Evolutionary conservation across 805 yeast genomes (phyloP), one percentile per base, ranked within the genome.

Genomic region (Hanseniaspora valbyensis): DNA sequence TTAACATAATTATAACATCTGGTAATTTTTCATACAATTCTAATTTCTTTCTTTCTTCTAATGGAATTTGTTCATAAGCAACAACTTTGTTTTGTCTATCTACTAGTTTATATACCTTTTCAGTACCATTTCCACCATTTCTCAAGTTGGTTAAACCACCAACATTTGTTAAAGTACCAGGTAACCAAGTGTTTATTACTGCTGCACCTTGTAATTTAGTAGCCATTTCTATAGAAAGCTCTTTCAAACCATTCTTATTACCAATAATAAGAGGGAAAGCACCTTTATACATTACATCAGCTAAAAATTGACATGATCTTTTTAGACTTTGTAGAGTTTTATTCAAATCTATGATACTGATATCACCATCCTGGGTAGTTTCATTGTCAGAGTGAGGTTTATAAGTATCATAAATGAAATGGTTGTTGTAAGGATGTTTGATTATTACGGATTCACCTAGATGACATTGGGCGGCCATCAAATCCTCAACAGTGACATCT

Each of bases 381-480:
- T n/a, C 18, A 18, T 28, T 14, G 16, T 30, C 38, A 8, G 21
- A 18, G 21, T 48, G 21, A 29, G 51, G 51, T 54, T 86, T 81
- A 59, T 92, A 87, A 55, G 76, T 82, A 50, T 97, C 98, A 61
- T 82, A 82, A 41, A 90, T 75, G 64, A 73, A 92, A 10, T 94
- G 89, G 65, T 88, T 90, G 46, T 89, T 85, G 25, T 83, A 74
- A 9, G 88, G 79, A 58, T 94, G 78, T 77, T 81, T 83, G 54
- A 81, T 70, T 2, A 82, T 71, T 32, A 78, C 81, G n/a, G 95
- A 75, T 58, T 90, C 96, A 26, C 98, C 98, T 57, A 92, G 70
- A 65, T 92, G 98, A 42, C 90, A 90, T 48, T 96, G 96, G 0
- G 96, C 86, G 3, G 96, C 90, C 65, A 90, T 64, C 49, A 92